Base-by-base conservation (phyloP, 225 moss, liverwort and hornwort genomes). In the Physcomitrellopsis africana region DNA sequence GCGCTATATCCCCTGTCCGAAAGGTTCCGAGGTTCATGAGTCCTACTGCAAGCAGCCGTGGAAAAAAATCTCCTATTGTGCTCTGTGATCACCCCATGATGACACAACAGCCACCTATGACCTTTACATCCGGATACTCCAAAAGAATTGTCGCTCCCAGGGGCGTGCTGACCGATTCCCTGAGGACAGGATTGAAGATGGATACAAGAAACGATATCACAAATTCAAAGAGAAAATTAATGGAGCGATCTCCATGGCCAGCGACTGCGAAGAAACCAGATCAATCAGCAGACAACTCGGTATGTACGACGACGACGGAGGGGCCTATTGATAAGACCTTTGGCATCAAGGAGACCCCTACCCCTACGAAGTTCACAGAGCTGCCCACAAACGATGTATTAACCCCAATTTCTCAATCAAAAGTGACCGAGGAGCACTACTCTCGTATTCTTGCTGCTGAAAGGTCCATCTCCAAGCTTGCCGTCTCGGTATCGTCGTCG, bases 11-110 rank as follows among this genome's bases (percentile, higher is more conserved):
- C 56, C 81, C 86, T 16, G 47, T 78, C 41, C 61, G 82, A 60
- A 83, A 70, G 46, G 69, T 86, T 56, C 89, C 89, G 14, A 79
- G 89, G 48, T 89, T 89, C 73, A 89, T 89, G 89, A 86, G 82
- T 60, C 89, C 86, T 3, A 89, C 89, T 27, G 86, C 89, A 51
- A 86, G 89, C 80, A 89, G 89, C 63, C 84, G 86, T 0, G 72
- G 86, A 56, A 89, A 86, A 73, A 79, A 78, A 47, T 66, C 37
- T 13, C 65, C 69, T 54, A 81, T 73, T 69, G 51, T 29, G 15
- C 24, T 53, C 27, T 75, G 64, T 51, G 75, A 81, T 23, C 60
- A 78, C 11, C 37, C 58, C 32, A 68, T 72, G 65, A 67, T n/a
- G 60, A 61, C 81, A 47, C 86, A 84, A 58, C 86, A 81, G 29